Percentiles rank a stretch among this genome's conserved stretches.
phyloP scores from a whole-genome alignment of 257 asterid species.

The Mitragyna speciosa region DNA sequence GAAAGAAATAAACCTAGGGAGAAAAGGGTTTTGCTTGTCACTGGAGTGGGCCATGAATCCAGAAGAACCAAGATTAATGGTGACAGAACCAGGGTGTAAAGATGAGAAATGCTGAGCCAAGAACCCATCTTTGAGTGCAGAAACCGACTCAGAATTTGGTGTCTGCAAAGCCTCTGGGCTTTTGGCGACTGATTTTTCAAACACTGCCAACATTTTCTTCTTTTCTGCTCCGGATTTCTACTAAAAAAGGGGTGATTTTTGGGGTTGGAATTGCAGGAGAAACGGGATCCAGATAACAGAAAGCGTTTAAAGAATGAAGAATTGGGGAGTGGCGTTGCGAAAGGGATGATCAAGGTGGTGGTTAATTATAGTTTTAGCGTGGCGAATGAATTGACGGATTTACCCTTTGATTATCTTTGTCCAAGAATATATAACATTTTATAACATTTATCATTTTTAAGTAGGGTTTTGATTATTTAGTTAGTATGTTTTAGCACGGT shows the following conservation, averaged over 20 bases:
- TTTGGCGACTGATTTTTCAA: conserved; percentile 78
- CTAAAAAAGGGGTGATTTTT: background rate
- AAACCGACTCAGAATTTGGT: conserved; percentile 35
- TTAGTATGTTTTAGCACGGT: too few species aligned
- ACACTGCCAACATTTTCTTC: conserved; percentile 71
- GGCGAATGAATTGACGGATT: background rate
- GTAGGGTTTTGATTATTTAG: too few species aligned
- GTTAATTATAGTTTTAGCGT: conserved; percentile 1
- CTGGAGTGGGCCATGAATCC: conserved; percentile 75
- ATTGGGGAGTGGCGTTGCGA: background rate
- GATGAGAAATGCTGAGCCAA: conserved; percentile 70
- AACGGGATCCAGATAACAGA: background rate
- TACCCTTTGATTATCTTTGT: background rate
- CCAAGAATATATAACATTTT: too few species aligned
- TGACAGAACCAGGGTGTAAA: conserved; percentile 59
- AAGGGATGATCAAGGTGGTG: background rate
- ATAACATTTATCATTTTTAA: too few species aligned
- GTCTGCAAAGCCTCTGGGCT: conserved; percentile 85
- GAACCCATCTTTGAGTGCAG: conserved; percentile 70
- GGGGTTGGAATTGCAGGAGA: background rate
- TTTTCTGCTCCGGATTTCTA: background rate
- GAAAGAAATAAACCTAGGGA: conserved; percentile 56
- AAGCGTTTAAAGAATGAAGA: background rate
- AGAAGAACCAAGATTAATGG: conserved; percentile 67
- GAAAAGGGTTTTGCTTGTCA: conserved; percentile 62